phyloP scores from a whole-genome alignment of 139 green algal genomes.

The Chlorella sorokiniana region DNA sequence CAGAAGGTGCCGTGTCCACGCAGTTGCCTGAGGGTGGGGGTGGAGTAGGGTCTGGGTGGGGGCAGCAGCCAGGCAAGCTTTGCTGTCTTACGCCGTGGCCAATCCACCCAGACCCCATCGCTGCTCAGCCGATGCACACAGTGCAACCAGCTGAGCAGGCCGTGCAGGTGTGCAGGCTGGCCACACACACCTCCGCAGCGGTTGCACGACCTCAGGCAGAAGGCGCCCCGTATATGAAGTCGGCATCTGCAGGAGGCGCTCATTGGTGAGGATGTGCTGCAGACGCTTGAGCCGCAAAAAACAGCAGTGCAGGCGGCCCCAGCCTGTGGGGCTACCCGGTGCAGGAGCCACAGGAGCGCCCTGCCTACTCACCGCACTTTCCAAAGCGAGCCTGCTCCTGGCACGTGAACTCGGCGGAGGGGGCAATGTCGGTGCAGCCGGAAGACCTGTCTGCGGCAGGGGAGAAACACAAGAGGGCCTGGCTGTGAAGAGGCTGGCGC shows the following conservation, averaged over 20 bases:
- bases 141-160: background rate
- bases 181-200: slow-evolving; percentile 37
- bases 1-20: background rate
- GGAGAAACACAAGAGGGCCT: background rate
- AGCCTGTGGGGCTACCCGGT: too few relatives aligned
- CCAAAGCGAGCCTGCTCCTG: slow-evolving; percentile 29
- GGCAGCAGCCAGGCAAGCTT: too few relatives aligned
- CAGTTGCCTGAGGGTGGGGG: background rate
- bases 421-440: slow-evolving; percentile 38
- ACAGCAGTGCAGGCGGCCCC: background rate
- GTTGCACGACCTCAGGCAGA: slow-evolving; percentile 35
- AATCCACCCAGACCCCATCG: too few relatives aligned
- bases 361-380: slow-evolving; percentile 35
- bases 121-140: too few relatives aligned
- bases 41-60: background rate
- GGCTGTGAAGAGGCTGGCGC: background rate
- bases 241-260: background rate
- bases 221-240: slow-evolving; percentile 34
- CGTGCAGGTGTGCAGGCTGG: background rate
- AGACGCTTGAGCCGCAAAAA: background rate
- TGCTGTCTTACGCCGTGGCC: too few relatives aligned
- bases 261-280: background rate
- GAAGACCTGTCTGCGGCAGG: background rate
- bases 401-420: slow-evolving; percentile 24
- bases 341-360: too few relatives aligned